These are phyloP conservation scores for Exophiala alcalophila DNA, from an alignment of 2,329 filamentous ascomycete species.

Conservation along the genomic window DNA sequence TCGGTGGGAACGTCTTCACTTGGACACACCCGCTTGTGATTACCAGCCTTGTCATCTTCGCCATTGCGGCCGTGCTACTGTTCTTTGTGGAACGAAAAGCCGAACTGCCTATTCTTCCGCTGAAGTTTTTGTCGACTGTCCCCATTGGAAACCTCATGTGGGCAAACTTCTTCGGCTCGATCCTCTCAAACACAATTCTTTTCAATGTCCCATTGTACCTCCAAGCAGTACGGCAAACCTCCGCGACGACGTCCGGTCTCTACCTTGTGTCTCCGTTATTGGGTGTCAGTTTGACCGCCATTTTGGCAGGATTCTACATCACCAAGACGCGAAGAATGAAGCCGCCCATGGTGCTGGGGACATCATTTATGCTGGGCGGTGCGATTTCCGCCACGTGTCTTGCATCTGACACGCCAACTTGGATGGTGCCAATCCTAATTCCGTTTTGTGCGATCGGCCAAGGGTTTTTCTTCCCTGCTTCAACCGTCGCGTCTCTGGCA, in stretches of 20 bases:
- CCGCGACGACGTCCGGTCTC: constrained; percentile 64
- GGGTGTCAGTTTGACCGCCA: constrained; percentile 42
- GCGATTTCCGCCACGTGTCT: constrained; percentile 35
- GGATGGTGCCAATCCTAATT: constrained; percentile 42
- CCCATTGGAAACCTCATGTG: constrained; percentile 60
- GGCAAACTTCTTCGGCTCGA: constrained; percentile 50
- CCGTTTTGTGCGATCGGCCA: constrained; percentile 42
- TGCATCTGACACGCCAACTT: constrained; percentile 40
- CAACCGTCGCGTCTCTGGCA: constrained; percentile 42
- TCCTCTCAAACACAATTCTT: constrained; percentile 53
- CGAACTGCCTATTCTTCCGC: constrained; percentile 58
- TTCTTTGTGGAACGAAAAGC: constrained; percentile 53
- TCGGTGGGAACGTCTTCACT: constrained; percentile 62
- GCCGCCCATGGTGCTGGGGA: constrained; percentile 41
- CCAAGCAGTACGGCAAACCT: constrained; percentile 64
- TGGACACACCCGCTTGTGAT: constrained; percentile 62
- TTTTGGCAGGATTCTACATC: constrained; percentile 45
- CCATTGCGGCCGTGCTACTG: constrained; percentile 51
- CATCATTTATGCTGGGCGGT: constrained; percentile 39
- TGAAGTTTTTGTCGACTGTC: constrained; percentile 49
- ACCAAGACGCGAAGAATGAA: constrained; percentile 44
- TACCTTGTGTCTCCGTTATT: constrained; percentile 61
- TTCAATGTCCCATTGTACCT: constrained; percentile 70
- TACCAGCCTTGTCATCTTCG: constrained; percentile 49
- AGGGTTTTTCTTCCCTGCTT: constrained; percentile 43